Conservation (phyloP, 1,139 yeast genomes). For the Suhomyces choctaworum region DNA sequence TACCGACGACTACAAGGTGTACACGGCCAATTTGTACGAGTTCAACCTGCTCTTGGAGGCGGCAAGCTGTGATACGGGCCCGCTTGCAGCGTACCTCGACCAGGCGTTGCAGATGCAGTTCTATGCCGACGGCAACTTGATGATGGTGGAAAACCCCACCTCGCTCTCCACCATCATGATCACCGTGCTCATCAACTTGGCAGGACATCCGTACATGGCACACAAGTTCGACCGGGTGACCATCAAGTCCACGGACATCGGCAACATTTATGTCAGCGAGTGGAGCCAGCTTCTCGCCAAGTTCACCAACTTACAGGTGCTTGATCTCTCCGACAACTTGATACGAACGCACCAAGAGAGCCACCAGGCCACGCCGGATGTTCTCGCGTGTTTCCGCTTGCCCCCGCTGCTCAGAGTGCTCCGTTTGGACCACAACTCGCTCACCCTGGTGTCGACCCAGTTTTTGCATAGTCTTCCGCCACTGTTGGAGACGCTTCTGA, state of each 20-base stretch:
- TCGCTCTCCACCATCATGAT: conserved; percentile 31
- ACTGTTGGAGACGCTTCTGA: conserved; percentile 25
- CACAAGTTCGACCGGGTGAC: conserved; percentile 27
- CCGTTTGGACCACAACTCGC: conserved; percentile 29
- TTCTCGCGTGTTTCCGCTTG: conserved; percentile 29
- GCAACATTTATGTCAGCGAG: conserved; percentile 31
- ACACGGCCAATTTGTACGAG: conserved; percentile 26
- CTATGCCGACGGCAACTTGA: conserved; percentile 30
- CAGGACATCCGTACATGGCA: conserved; percentile 21
- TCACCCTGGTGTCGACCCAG: conserved; percentile 22
- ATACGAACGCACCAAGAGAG: conserved; percentile 22
- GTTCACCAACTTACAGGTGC: conserved; percentile 23
- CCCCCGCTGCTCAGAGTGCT: conserved; percentile 30
- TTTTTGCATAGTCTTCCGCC: conserved; percentile 32
- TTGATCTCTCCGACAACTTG: conserved; percentile 33
- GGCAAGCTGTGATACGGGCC: conserved; percentile 3
- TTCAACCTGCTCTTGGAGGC: conserved; percentile 26
- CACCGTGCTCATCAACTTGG: conserved; percentile 26
- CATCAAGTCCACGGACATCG: conserved; percentile 39
- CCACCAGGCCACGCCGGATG: conserved; percentile 20
- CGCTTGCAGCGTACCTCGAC: conserved; percentile 20
- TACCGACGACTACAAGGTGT: conserved; percentile 30
- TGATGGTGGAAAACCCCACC: conserved; percentile 30
- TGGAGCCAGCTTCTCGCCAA: conserved; percentile 36
- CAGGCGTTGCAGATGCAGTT: conserved; percentile 25